Evolutionary conservation across 176 grass and related monocot genomes (phyloP).

Genomic region (Zoysia japonica): DNA sequence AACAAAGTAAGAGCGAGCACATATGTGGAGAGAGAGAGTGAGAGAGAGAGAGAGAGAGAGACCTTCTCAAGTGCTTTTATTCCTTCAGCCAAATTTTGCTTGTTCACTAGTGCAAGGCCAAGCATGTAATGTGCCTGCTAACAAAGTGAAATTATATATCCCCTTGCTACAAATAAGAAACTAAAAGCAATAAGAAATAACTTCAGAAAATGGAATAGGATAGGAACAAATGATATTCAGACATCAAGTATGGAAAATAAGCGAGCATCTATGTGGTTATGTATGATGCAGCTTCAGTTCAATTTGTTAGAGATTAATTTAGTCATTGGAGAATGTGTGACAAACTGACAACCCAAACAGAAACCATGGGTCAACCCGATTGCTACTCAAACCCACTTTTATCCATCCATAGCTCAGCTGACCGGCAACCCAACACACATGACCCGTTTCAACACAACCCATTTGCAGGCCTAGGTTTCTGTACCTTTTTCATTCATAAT

Average conservation of each 20-base stretch:
- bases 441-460: too few species aligned
- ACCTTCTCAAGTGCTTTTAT: conserved; percentile 96
- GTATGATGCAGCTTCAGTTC: background rate
- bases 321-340: too few species aligned
- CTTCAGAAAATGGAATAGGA: conserved; percentile 1
- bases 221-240: conserved; percentile 1
- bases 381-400: too few species aligned
- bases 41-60: background rate
- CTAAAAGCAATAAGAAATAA: background rate
- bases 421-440: too few species aligned
- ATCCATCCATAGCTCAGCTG: too few species aligned
- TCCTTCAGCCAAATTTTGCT: conserved; percentile 62
- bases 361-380: too few species aligned
- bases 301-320: background rate
- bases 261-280: background rate
- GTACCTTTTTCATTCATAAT: too few species aligned
- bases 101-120: conserved; percentile 70
- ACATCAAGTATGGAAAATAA: conserved; percentile 1
- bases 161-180: background rate
- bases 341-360: too few species aligned
- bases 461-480: too few species aligned
- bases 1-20: background rate
- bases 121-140: conserved; percentile 88
- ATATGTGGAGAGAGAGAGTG: conserved; percentile 2
- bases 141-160: conserved; percentile 27